phyloP scores from a whole-genome alignment of 106 monocot species.

The Acanthochlamys bracteata region DNA sequence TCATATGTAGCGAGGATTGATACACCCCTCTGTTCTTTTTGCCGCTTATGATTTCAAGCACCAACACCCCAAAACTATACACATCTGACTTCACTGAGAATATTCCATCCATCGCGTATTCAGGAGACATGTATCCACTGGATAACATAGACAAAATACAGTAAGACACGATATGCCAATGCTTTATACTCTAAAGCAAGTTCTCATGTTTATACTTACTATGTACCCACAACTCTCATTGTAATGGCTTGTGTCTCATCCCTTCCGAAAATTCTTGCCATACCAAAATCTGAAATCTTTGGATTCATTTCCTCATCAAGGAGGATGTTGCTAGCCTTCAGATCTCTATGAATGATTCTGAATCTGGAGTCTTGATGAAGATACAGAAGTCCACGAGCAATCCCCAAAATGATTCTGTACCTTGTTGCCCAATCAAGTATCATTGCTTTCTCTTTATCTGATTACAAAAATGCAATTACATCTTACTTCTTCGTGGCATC shows the following conservation, averaged over 20 bases:
- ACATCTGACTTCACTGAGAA: constrained; percentile 41
- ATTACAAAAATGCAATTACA: neutral
- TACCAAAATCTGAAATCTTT: constrained; percentile 42
- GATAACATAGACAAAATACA: neutral
- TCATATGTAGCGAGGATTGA: neutral
- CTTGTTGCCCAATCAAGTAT: constrained; percentile 17
- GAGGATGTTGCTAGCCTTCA: constrained; percentile 39
- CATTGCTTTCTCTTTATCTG: neutral
- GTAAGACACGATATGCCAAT: neutral
- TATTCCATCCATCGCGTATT: constrained; percentile 33
- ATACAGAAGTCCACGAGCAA: constrained; percentile 32
- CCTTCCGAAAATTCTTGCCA: constrained; percentile 30
- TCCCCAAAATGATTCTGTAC: constrained; percentile 19
- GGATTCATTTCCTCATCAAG: constrained; percentile 33
- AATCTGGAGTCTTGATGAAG: constrained; percentile 33
- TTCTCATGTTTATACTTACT: constrained; percentile 18
- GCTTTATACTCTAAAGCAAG: neutral
- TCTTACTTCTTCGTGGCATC: too few species aligned
- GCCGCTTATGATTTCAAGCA: constrained; percentile 33
- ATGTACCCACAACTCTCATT: constrained; percentile 31
- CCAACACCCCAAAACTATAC: constrained; percentile 32
- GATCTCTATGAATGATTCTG: constrained; percentile 35
- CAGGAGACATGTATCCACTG: constrained; percentile 46
- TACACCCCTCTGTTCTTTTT: constrained; percentile 23
- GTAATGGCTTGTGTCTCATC: constrained; percentile 17